A percentile compares a stretch with the other conserved stretches of the same genome.
phyloP scores from a whole-genome alignment of 225 moss, liverwort and hornwort genomes.

The Antitrichia curtipendula region DNA sequence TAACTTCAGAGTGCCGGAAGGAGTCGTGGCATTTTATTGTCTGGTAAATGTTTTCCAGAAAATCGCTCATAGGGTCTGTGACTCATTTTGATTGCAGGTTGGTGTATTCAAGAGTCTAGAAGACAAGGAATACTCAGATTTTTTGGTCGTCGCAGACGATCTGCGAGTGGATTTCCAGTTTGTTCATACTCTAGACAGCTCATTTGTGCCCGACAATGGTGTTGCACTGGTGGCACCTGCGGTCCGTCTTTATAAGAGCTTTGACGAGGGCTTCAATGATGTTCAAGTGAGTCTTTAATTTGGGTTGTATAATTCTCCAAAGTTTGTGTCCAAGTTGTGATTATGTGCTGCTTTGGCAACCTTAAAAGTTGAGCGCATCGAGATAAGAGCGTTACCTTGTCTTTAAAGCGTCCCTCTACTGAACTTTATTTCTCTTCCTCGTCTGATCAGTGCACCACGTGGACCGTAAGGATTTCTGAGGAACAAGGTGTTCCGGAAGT shows the following conservation, averaged over 20 bases:
- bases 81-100: conserved; percentile 29
- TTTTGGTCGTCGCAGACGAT: conserved; percentile 52
- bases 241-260: conserved; percentile 67
- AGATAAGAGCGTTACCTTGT: background rate
- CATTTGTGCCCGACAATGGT: conserved; percentile 47
- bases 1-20: background rate
- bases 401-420: background rate
- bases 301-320: background rate
- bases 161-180: conserved; percentile 57
- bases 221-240: conserved; percentile 49
- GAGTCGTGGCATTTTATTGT: background rate
- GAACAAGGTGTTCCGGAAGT: background rate
- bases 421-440: background rate
- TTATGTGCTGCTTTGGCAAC: background rate
- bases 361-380: background rate
- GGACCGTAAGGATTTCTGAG: background rate
- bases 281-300: conserved; percentile 33
- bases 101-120: conserved; percentile 69
- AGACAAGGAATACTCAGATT: conserved; percentile 62
- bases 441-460: background rate
- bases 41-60: background rate
- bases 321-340: background rate
- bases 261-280: conserved; percentile 79
- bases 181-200: conserved; percentile 47
- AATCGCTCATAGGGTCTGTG: background rate